A percentile compares a stretch with the other conserved stretches of the same genome.
Conservation (phyloP, 2,329 filamentous ascomycete species). For the Fusarium brevicatenulatum region DNA sequence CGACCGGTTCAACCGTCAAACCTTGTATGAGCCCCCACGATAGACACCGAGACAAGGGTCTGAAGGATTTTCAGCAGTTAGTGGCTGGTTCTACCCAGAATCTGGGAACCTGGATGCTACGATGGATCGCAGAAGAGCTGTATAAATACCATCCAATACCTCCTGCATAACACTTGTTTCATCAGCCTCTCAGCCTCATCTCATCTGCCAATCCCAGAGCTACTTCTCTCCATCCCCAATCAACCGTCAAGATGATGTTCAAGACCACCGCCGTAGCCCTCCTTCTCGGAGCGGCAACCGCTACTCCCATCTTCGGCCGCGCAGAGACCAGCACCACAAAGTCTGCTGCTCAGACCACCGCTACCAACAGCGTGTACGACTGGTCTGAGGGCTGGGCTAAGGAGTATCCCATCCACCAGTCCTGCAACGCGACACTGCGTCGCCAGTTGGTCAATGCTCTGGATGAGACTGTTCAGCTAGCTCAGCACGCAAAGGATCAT, state of each 20-base stretch:
- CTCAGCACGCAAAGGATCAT: slow-evolving; percentile 70
- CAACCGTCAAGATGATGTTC: slow-evolving; percentile 42
- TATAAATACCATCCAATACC: slow-evolving; percentile 36
- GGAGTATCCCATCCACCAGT: slow-evolving; percentile 66
- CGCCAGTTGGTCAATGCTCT: slow-evolving; percentile 66
- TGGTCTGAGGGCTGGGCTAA: slow-evolving; percentile 49
- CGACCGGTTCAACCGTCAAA: neutral
- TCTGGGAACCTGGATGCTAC: neutral
- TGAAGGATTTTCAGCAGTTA: neutral
- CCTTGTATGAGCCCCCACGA: slow-evolving; percentile 22
- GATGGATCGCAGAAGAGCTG: neutral
- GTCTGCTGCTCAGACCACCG: slow-evolving; percentile 27
- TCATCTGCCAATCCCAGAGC: slow-evolving; percentile 14
- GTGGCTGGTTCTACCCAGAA: neutral
- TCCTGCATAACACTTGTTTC: slow-evolving; percentile 14
- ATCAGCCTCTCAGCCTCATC: slow-evolving; percentile 35
- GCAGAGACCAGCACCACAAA: slow-evolving; percentile 39
- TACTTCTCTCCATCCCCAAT: neutral
- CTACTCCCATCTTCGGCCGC: slow-evolving; percentile 45
- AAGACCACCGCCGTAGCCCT: slow-evolving; percentile 38
- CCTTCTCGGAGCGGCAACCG: slow-evolving; percentile 42
- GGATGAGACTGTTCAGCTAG: slow-evolving; percentile 66
- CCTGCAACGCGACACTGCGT: slow-evolving; percentile 72
- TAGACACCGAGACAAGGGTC: neutral
- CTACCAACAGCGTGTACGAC: slow-evolving; percentile 42